A percentile compares a stretch with the other conserved stretches of the same genome.
These are phyloP conservation scores for Naganishia sp. DNA, from an alignment of 1,284 basidiomycete genomes.

Conservation along the genomic window DNA sequence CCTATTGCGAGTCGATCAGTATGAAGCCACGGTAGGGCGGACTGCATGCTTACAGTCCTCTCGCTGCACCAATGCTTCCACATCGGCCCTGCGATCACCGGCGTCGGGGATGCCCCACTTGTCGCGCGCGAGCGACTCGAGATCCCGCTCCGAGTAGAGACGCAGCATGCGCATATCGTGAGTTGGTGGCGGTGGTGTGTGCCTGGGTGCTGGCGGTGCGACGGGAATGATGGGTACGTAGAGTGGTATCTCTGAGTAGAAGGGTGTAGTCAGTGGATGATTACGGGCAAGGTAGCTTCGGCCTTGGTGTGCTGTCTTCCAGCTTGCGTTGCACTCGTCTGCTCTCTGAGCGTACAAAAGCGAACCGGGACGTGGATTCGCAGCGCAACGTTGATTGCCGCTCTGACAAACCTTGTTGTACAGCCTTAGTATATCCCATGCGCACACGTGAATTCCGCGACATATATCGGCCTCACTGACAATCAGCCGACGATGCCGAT, in stretches of 20 bases:
- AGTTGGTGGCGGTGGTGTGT: slow-evolving; percentile 26
- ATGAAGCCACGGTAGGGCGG: too few species aligned
- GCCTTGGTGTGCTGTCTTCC: too few species aligned
- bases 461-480: too few species aligned
- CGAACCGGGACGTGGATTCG: too few species aligned
- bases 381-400: too few species aligned
- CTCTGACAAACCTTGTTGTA: too few species aligned
- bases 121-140: slow-evolving; percentile 44
- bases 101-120: slow-evolving; percentile 54
- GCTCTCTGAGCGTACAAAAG: too few species aligned
- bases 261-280: neutral
- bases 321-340: too few species aligned
- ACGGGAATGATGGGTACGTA: slow-evolving; percentile 32
- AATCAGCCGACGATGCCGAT: too few species aligned
- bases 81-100: slow-evolving; percentile 37
- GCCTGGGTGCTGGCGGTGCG: neutral
- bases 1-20: neutral
- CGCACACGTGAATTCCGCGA: too few species aligned
- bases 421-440: too few species aligned
- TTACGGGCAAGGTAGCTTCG: too few species aligned
- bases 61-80: slow-evolving; percentile 31
- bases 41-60: slow-evolving; percentile 44
- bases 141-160: slow-evolving; percentile 46
- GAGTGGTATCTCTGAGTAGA: slow-evolving; percentile 24
- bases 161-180: slow-evolving; percentile 50